Conservation (phyloP, 2,329 filamentous ascomycete species). For the Arthrobotrys entomopaga region DNA sequence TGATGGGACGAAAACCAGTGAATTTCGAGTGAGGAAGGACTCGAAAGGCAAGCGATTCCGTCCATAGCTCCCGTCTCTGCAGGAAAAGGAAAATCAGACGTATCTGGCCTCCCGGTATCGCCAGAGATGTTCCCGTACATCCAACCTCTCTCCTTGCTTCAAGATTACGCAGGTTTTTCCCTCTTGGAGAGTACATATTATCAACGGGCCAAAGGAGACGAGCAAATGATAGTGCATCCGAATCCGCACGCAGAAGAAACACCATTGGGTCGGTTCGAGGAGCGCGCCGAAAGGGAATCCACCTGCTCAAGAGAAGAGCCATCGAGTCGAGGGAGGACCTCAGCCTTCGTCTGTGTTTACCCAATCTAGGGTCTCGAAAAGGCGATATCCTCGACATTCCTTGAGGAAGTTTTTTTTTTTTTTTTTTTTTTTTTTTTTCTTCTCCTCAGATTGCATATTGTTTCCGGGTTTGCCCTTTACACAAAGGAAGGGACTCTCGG, state of each 20-base stretch:
- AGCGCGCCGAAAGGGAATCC: constrained; percentile 44
- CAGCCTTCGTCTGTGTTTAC: constrained; percentile 54
- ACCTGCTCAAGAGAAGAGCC: constrained; percentile 5
- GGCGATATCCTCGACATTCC: constrained; percentile 40
- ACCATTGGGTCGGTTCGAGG: constrained; percentile 27
- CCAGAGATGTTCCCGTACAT: constrained; percentile 41
- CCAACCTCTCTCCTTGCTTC: constrained; percentile 30
- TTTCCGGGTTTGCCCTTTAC: constrained; percentile 51
- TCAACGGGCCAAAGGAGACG: constrained; percentile 41
- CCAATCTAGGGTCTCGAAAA: constrained; percentile 38
- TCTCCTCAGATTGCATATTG: too few relatives aligned
- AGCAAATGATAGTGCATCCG: constrained; percentile 51
- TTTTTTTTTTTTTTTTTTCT: constrained; percentile 15
- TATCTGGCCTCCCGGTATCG: constrained; percentile 51
- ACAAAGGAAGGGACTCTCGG: constrained; percentile 18
- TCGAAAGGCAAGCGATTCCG: constrained; percentile 37
- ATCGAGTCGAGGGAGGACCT: constrained; percentile 45
- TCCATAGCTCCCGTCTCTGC: constrained; percentile 50
- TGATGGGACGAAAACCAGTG: constrained; percentile 51
- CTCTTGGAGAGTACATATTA: constrained; percentile 20
- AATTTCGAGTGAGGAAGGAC: constrained; percentile 10
- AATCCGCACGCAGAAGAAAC: constrained; percentile 32
- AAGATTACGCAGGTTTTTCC: constrained; percentile 39
- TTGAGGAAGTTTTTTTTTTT: constrained; percentile 30
- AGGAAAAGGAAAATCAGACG: constrained; percentile 26